Base-by-base conservation (phyloP, 2,329 filamentous ascomycete species). In the Aspergillus udagawae region DNA sequence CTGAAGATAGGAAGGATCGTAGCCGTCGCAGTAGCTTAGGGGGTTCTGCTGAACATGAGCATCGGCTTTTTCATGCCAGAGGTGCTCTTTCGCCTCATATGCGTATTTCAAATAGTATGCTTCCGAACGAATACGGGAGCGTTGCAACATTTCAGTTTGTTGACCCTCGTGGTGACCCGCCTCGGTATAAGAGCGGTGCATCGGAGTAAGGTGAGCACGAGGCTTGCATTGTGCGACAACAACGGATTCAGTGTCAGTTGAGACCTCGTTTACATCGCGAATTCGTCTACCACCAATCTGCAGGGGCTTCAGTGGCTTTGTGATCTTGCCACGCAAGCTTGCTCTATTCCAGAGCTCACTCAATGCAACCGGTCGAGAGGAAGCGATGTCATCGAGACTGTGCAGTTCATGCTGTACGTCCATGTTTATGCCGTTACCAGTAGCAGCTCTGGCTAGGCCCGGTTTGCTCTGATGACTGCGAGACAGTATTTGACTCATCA, bases 321-420 rank as follows among this genome's bases (percentile, higher is more conserved):
- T 54, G 7, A 56, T 62, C 60, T 62, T 66, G 38, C 62, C 63
- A 27, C 59, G 57, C 21, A 63, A 60, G 45, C 55, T 56, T 12
- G 58, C 53, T 50, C 56, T 64, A 12, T 35, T 60, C 44, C 58
- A 60, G 17, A 67, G 50, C 14, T 67, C 58, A 17, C 62, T 61
- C 35, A 68, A 49, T 48, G 64, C 61, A n/a, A 68, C 53, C 1
- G 65, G 65, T 17, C 62, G 63, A 28, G 67, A 67, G 4, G 66
- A 68, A 7, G 63, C 59, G 14, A 68, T 57, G 1, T 65, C 60
- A 49, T 64, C 63, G 23, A 63, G 45, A 48, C 59, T 59, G 52
- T 58, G 47, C 17, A 69, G 35, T 45, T 68, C 66, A 23, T 63
- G 52, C 12, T 49, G 44, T 23, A 47, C 52, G 9, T 51, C 55